Conservation (phyloP, 148 eudicot genomes). For the Diospyros kaki region DNA sequence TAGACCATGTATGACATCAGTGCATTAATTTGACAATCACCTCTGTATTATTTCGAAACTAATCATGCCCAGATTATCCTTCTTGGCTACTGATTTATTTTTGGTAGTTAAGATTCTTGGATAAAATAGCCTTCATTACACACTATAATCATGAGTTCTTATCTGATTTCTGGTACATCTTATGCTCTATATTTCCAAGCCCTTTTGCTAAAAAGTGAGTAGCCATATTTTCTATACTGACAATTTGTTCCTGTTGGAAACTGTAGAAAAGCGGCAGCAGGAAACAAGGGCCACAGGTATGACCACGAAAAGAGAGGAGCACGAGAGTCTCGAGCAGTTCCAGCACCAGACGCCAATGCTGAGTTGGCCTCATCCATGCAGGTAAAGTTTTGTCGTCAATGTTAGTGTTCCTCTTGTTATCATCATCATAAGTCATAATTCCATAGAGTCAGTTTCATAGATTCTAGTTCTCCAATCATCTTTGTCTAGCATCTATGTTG, state of each 20-base stretch:
- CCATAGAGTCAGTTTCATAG: too few relatives aligned
- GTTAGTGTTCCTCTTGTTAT: not conserved
- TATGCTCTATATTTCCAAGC: too few relatives aligned
- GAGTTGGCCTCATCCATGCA: constrained; percentile 79
- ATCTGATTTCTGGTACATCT: too few relatives aligned
- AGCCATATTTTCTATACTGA: too few relatives aligned
- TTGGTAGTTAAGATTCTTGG: not conserved
- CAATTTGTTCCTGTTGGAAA: not conserved
- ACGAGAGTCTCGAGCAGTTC: constrained; percentile 79
- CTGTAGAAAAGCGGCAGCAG: constrained; percentile 71
- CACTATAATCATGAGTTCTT: too few relatives aligned
- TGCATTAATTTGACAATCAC: not conserved
- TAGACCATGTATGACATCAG: too few relatives aligned
- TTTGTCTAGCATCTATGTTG: too few relatives aligned
- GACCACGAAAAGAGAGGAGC: constrained; percentile 60
- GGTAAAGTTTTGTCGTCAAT: constrained; percentile 30
- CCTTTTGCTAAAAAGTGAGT: too few relatives aligned
- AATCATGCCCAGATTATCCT: not conserved
- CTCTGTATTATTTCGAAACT: not conserved
- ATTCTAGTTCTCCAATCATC: too few relatives aligned
- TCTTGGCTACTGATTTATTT: constrained; percentile 2
- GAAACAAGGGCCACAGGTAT: constrained; percentile 50
- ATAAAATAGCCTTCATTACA: not conserved
- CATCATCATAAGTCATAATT: too few relatives aligned
- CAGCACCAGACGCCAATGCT: constrained; percentile 96